Percentiles rank a stretch among this genome's conserved stretches.
These are phyloP conservation scores for Solanum etuberosum DNA, from an alignment of 257 asterid genomes.

Conservation along the genomic window DNA sequence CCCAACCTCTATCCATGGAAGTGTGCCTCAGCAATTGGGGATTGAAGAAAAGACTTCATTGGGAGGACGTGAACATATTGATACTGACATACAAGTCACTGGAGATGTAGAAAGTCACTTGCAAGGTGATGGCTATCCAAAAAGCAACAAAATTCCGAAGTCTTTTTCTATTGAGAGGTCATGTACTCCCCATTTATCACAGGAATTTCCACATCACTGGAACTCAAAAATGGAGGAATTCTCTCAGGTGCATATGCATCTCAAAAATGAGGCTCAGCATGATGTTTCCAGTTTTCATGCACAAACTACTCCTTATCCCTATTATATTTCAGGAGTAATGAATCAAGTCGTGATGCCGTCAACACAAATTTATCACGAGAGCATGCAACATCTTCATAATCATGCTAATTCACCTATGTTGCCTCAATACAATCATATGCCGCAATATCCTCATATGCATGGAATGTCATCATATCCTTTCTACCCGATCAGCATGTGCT, in stretches of 20 bases:
- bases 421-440: constrained; percentile 52
- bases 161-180: constrained; percentile 41
- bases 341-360: constrained; percentile 48
- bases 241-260: constrained; percentile 27
- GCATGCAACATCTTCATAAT: constrained; percentile 31
- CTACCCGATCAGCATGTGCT: constrained; percentile 53
- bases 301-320: constrained; percentile 38
- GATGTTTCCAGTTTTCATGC: constrained; percentile 30
- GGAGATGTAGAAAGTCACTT: constrained; percentile 20
- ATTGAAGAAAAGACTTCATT: constrained; percentile 14
- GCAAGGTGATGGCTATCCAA: constrained; percentile 29
- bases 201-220: constrained; percentile 36
- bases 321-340: constrained; percentile 49
- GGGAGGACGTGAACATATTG: constrained; percentile 11
- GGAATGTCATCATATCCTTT: constrained; percentile 55
- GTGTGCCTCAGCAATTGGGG: constrained; percentile 13
- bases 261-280: constrained; percentile 27
- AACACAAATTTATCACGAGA: constrained; percentile 31
- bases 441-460: constrained; percentile 38
- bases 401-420: constrained; percentile 32
- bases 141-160: constrained; percentile 24
- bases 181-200: constrained; percentile 37
- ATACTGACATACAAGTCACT: constrained; percentile 15
- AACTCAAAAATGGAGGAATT: constrained; percentile 27
- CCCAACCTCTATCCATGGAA: constrained; percentile 16